Evolutionary conservation across 805 yeast genomes (phyloP), one percentile per base, ranked within the genome.

Genomic region (Komagataella populi): DNA sequence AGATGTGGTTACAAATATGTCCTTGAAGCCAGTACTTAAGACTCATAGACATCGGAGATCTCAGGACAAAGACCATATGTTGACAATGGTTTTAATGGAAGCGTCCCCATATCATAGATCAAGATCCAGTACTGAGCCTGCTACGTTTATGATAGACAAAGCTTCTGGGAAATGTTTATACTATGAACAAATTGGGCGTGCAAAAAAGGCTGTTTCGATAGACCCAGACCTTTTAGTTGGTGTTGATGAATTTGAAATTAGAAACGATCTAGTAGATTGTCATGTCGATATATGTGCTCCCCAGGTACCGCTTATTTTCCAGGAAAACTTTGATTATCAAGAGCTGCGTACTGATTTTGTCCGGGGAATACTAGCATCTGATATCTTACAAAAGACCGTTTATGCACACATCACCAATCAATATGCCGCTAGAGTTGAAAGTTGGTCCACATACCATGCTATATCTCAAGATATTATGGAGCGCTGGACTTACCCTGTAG

Each of bases 271-370:
- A 56, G 90, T 93, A 53, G 99, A 93, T 70, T 93, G 99, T 65
- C 93, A 86, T 63, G 89, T 93, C 51, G 99, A 93, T 68, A 88
- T 93, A 54, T 93, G 99, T 67, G 76, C 97, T 6, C 88, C 95
- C 2, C 88, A 83, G 57, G 96, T 93, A 8, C 97, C 97, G 1
- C 93, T 95, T 14, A 83, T 91, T 54, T 93, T 91, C 70, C 95
- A 88, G 60, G 99, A 93, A 61, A 91, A 93, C 65, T 93, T 93
- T 60, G 99, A 93, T 69, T 93, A 90, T 65, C 96, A 91, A 65
- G 71, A 78, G 50, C 71, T 91, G 55, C 77, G 99, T 65, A 73
- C 77, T 43, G 98, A 93, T 67, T 93, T 91, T 62, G 86, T 91
- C 30, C 84, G 80, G 58, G 97, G 98, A 51, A 93, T 91, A 23